These are phyloP conservation scores for Penicillium fuscoglaucum DNA, from an alignment of 2,329 filamentous ascomycete genomes.

Conservation along the genomic window DNA sequence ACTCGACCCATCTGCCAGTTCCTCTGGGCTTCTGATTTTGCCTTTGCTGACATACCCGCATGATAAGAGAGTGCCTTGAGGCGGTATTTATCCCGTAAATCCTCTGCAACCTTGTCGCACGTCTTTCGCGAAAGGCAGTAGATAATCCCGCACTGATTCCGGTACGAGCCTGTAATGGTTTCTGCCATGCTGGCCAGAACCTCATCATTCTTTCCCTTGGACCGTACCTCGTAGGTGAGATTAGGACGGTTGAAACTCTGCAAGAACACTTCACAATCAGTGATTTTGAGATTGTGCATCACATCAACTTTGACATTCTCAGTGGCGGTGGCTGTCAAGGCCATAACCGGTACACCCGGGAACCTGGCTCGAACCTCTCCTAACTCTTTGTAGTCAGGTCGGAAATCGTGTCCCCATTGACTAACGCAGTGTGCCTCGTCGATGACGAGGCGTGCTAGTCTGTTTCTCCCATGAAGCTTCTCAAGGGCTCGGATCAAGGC, in stretches of 20 bases:
- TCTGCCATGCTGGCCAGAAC: slow-evolving; percentile 55
- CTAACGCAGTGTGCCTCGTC: slow-evolving; percentile 99
- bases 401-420: slow-evolving; percentile 98
- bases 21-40: slow-evolving; percentile 71
- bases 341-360: slow-evolving; percentile 83
- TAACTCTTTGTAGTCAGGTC: slow-evolving; percentile 89
- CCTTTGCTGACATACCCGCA: slow-evolving; percentile 67
- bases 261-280: slow-evolving; percentile 73
- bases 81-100: slow-evolving; percentile 59
- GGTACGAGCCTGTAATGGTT: slow-evolving; percentile 68
- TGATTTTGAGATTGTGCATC: slow-evolving; percentile 84
- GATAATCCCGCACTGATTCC: slow-evolving; percentile 78
- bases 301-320: slow-evolving; percentile 90
- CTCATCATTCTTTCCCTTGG: slow-evolving; percentile 64
- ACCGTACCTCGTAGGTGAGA: slow-evolving; percentile 78
- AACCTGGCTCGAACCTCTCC: slow-evolving; percentile 72
- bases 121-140: slow-evolving; percentile 86
- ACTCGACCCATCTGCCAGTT: slow-evolving; percentile 77
- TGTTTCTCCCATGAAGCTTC: slow-evolving; percentile 66
- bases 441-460: slow-evolving; percentile 87
- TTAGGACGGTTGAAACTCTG: slow-evolving; percentile 99
- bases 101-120: slow-evolving; percentile 75
- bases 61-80: slow-evolving; percentile 85
- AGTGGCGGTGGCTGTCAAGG: slow-evolving; percentile 91
- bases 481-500: slow-evolving; percentile 66